Base-by-base conservation (phyloP, 768 basidiomycete genomes). In the Termitomyces eurrhizus region DNA sequence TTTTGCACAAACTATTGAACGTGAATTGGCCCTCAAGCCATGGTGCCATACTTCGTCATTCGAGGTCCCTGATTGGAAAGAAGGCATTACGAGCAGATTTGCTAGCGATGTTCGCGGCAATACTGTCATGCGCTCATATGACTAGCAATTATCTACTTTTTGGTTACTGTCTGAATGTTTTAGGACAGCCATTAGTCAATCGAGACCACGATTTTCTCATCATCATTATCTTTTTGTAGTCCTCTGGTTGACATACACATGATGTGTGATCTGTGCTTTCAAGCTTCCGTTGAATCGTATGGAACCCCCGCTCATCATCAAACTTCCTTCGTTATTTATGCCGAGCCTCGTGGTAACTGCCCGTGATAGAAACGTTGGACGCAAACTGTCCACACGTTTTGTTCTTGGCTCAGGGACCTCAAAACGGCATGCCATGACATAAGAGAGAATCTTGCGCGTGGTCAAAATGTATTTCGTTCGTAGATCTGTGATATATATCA, bases 1-100 rank as follows among this genome's bases (percentile, higher is more conserved):
- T 60, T 83, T 82, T 59, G 76, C 73, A 7, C 56, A 63, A 21
- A 75, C 77, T 37, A 74, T 83, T 62, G 77, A 79, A 67, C 73
- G 72, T 60, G 81, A 83, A 67, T 69, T 80, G 42, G 36, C 66
- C 33, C 68, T 77, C 51, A 82, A 82, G 65, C 80, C 79, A 35
- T 82, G 80, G 80, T 81, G 78, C 68, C 79, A 81, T 68, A 74
- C 75, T n/a, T 68, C 77, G 37, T 74, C 77, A 36, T 83, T 82
- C 61, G 81, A 82, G 63, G 64, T 74, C 6, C 77, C 80, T 9
- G 70, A 70, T 62, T 81, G 79, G 80, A 74, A 67, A 65, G 64
- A 69, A 52, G 80, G 80, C 16, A 71, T 73, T n/a, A 64, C 64
- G 54, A 81, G 80, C 63, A 76, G 77, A 57, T 83, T 83, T 64